Percentiles rank a stretch among this genome's conserved stretches.
phyloP scores from a whole-genome alignment of 495 filamentous ascomycete genomes.

The Lasiosphaeriaceae sp. region DNA sequence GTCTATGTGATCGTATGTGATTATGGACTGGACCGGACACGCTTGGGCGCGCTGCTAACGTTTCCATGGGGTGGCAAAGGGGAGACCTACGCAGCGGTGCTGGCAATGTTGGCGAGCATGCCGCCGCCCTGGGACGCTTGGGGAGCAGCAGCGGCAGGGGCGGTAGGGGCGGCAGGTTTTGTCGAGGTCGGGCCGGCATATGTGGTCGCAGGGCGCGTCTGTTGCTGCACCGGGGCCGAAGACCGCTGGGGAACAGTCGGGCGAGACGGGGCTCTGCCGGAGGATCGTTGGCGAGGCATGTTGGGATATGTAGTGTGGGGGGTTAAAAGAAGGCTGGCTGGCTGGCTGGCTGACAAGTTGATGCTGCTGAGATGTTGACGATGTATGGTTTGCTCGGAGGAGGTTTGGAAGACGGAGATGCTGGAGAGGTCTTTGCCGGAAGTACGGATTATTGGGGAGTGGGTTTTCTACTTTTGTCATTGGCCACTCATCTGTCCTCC shows the following conservation, averaged over 20 bases:
- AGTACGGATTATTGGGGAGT: background rate
- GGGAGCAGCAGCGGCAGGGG: conserved; percentile 33
- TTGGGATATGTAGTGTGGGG: conserved; percentile 23
- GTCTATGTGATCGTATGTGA: background rate
- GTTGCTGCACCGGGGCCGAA: conserved; percentile 56
- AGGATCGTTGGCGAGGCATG: conserved; percentile 78
- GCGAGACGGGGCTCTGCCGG: conserved; percentile 60
- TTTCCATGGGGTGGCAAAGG: conserved; percentile 12
- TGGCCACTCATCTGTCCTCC: conserved; percentile 23
- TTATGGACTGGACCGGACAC: too few relatives aligned
- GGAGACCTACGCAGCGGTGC: conserved; percentile 70
- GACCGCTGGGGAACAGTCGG: conserved; percentile 60
- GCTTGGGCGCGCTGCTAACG: too few relatives aligned
- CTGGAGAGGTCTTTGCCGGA: background rate
- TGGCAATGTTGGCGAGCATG: conserved; percentile 82
- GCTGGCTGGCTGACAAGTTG: background rate
- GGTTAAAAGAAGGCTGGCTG: background rate
- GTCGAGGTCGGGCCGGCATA: conserved; percentile 52
- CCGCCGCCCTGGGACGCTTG: conserved; percentile 61
- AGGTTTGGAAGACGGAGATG: background rate
- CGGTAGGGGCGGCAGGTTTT: conserved; percentile 46
- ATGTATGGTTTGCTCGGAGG: background rate
- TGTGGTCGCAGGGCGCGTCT: conserved; percentile 61
- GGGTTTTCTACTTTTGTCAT: conserved; percentile 18
- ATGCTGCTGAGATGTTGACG: conserved; percentile 5